Evolutionary conservation across 2,329 filamentous ascomycete genomes (phyloP), one percentile per base, ranked within the genome.

Genomic region (Calonectria montana): DNA sequence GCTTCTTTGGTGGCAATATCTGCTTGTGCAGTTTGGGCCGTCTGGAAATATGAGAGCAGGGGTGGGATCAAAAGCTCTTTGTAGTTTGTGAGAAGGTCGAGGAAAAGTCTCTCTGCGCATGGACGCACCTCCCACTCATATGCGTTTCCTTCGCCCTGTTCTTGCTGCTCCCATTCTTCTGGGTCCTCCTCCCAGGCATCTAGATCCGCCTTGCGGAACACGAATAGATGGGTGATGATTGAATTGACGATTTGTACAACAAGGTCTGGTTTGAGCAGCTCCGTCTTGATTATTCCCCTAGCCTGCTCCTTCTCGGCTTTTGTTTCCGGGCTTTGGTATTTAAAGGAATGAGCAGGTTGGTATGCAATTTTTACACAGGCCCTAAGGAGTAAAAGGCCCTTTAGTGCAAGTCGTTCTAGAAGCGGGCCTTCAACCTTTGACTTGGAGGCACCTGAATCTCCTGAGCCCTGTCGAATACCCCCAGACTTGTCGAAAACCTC

Each of bases 111-210:
- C 83, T 99, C 97, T 0, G 97, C 93, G 81, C 96, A 98, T 2
- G 96, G 94, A 37, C 96, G 92, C 65, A 98, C 93, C 70, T 96
- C 94, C 86, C 96, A 98, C 79, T 98, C 95, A 89, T 94, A 98
- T 1, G 94, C 94, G 76, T 95, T 94, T 41, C 94, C 92, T 71
- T 94, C 91, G 72, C 93, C 94, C 79, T 97, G 95, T 85, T 98
- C 95, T 78, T 93, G 92, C 75, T 94, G 92, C 82, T 98, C 96
- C 96, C 97, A 99, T 66, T 97, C 95, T 82, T 99, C 95, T 0
- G 96, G 95, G 70, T 98, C 95, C 80, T 97, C 93, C 80, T 97
- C 93, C 97, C 97, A 99, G 70, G 95, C 93, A 73, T 95, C 92
- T 1, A 98, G 89, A 82, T 99, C 97, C 64, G 91, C 91, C 71